These are phyloP conservation scores for Pugionium dolabratum DNA, from an alignment of 345 rosid species.

Conservation along the genomic window DNA sequence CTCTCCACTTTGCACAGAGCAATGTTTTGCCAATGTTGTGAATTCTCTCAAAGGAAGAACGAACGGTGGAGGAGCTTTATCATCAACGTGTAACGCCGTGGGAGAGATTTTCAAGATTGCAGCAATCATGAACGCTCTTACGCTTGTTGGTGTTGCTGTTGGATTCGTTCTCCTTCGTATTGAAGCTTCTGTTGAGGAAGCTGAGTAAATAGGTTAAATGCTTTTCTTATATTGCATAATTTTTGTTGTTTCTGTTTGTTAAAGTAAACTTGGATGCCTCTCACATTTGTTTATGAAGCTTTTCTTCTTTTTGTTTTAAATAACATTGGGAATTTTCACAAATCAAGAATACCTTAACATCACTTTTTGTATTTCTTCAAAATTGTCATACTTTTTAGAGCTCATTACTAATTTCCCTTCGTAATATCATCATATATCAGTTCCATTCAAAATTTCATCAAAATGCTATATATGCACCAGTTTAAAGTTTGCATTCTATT, in stretches of 20 bases:
- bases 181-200: slow-evolving; percentile 61
- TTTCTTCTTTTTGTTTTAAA: no score
- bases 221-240: slow-evolving; percentile 3
- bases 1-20: slow-evolving; percentile 41
- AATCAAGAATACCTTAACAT: no score
- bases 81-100: slow-evolving; percentile 47
- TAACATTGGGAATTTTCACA: no score
- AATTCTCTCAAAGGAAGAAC: slow-evolving; percentile 40
- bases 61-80: slow-evolving; percentile 44
- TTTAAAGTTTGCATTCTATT: no score
- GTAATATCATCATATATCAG: no score
- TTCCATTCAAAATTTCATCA: no score
- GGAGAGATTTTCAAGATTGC: slow-evolving; percentile 63
- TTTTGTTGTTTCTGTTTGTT: slow-evolving; percentile 9
- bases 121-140: slow-evolving; percentile 57
- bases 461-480: no score
- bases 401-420: no score
- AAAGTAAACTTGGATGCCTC: neutral
- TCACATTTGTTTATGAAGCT: no score
- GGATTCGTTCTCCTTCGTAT: slow-evolving; percentile 62
- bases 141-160: slow-evolving; percentile 59
- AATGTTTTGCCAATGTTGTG: slow-evolving; percentile 47
- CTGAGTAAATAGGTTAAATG: slow-evolving; percentile 40
- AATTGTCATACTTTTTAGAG: no score
- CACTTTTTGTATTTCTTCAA: no score